These are phyloP conservation scores for Neocatenulostroma microsporum DNA, from an alignment of 2,329 filamentous ascomycete genomes.

Conservation along the genomic window DNA sequence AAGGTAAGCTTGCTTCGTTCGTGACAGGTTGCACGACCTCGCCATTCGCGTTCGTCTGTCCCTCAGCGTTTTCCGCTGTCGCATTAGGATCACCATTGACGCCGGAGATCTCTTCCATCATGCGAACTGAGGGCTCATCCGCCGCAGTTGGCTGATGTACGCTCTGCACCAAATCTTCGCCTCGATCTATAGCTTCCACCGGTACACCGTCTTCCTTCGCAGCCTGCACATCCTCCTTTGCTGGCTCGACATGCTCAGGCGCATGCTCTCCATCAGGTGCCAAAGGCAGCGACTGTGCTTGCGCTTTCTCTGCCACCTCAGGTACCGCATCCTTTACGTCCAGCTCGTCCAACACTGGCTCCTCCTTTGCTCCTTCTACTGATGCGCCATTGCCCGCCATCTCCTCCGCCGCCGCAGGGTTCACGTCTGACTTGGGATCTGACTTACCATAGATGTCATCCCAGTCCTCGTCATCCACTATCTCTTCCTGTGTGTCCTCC, in stretches of 20 bases:
- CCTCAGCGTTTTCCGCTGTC: background rate
- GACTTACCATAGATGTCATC: slow-evolving; percentile 26
- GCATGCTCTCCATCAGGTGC: slow-evolving; percentile 2
- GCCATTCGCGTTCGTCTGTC: background rate
- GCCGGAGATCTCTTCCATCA: slow-evolving; percentile 8
- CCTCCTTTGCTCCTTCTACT: slow-evolving; percentile 2
- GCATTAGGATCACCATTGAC: slow-evolving; percentile 7
- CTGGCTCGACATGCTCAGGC: background rate
- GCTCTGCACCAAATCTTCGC: slow-evolving; percentile 8
- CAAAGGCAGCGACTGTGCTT: background rate
- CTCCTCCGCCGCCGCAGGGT: too few relatives aligned
- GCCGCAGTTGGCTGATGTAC: background rate
- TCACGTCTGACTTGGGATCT: slow-evolving; percentile 4
- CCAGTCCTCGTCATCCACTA: slow-evolving; percentile 26
- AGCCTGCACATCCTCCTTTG: too few relatives aligned
- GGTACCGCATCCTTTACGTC: background rate
- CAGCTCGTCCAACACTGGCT: background rate
- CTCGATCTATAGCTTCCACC: slow-evolving; percentile 9
- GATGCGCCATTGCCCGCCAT: background rate
- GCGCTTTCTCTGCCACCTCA: background rate
- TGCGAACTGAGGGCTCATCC: slow-evolving; percentile 6
- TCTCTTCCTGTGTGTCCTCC: slow-evolving; percentile 21
- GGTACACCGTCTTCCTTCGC: slow-evolving; percentile 9
- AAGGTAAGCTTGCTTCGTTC: background rate
- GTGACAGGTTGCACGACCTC: background rate